These are phyloP conservation scores for Selaginella tamariscina DNA, from an alignment of 75 land plant genomes.

Conservation along the genomic window DNA sequence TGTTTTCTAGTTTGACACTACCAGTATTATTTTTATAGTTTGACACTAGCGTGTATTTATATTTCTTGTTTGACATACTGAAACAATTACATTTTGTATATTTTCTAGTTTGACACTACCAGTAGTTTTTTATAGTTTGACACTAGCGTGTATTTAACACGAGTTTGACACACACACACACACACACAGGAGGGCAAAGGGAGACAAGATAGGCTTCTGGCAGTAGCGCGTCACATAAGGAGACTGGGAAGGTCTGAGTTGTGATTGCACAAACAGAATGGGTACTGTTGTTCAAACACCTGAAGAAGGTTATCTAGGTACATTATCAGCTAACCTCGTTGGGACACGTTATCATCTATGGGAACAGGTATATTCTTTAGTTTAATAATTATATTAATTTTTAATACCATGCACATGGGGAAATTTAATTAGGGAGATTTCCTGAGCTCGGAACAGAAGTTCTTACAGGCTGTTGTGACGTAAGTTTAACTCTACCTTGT, in stretches of 20 bases:
- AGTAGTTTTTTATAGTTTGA: too few relatives aligned
- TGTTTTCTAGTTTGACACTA: too few relatives aligned
- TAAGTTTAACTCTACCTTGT: constrained; percentile 16
- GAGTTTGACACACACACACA: too few relatives aligned
- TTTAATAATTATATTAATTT: too few relatives aligned
- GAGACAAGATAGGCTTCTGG: constrained; percentile 55
- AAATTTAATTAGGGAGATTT: constrained; percentile 34
- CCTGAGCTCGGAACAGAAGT: constrained; percentile 18
- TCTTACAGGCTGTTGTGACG: constrained; percentile 41
- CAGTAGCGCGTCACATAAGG: constrained; percentile 51
- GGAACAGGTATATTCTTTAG: constrained; percentile 49
- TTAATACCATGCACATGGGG: too few relatives aligned
- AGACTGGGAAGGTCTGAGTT: constrained; percentile 47
- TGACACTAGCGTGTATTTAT: too few relatives aligned
- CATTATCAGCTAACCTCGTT: constrained; percentile 44
- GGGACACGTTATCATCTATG: constrained; percentile 65
- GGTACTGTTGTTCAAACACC: constrained; percentile 27
- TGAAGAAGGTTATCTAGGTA: constrained; percentile 61
- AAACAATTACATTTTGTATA: too few relatives aligned
- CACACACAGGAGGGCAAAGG: constrained; percentile 87
- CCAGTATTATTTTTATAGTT: too few relatives aligned
- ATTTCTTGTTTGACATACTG: too few relatives aligned
- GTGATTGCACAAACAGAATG: constrained; percentile 38
- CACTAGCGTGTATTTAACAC: too few relatives aligned
- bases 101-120: too few relatives aligned